Conservation (phyloP, 352 stramenopile genomes). For the Pythium monospermum region DNA sequence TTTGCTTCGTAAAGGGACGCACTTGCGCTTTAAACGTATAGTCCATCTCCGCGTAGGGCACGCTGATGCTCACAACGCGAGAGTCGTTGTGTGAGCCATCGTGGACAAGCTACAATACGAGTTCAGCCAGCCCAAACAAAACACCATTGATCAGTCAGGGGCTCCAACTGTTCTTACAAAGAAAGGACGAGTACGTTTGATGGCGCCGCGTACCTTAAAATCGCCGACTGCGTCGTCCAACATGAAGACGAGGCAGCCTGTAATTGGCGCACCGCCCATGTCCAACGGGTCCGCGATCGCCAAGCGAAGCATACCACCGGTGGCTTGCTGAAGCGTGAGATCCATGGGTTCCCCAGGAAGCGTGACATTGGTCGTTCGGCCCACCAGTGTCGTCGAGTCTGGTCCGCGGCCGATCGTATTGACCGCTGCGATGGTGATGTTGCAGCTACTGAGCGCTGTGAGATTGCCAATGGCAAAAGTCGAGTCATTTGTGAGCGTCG, state of each 20-base stretch:
- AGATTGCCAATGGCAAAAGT: conserved; percentile 26
- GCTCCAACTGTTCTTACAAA: too few relatives aligned
- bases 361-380: conserved; percentile 38
- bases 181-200: too few relatives aligned
- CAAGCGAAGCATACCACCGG: conserved; percentile 42
- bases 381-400: conserved; percentile 6
- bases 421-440: conserved; percentile 31
- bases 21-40: conserved; percentile 33
- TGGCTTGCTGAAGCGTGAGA: conserved; percentile 27
- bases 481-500: conserved; percentile 36
- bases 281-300: conserved; percentile 29
- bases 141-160: too few relatives aligned
- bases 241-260: conserved; percentile 27
- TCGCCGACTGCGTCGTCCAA: neutral
- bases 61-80: conserved; percentile 28
- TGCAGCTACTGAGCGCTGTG: conserved; percentile 23
- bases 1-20: neutral
- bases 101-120: conserved; percentile 24
- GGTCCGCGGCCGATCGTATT: conserved; percentile 33
- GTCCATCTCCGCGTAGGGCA: conserved; percentile 26
- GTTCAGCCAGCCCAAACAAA: neutral
- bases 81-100: conserved; percentile 20
- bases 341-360: conserved; percentile 22
- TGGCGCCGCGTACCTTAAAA: conserved; percentile 11
- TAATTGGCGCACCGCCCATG: conserved; percentile 32